These are phyloP conservation scores for Solanum verrucosum DNA, from an alignment of 257 asterid genomes.

Conservation along the genomic window DNA sequence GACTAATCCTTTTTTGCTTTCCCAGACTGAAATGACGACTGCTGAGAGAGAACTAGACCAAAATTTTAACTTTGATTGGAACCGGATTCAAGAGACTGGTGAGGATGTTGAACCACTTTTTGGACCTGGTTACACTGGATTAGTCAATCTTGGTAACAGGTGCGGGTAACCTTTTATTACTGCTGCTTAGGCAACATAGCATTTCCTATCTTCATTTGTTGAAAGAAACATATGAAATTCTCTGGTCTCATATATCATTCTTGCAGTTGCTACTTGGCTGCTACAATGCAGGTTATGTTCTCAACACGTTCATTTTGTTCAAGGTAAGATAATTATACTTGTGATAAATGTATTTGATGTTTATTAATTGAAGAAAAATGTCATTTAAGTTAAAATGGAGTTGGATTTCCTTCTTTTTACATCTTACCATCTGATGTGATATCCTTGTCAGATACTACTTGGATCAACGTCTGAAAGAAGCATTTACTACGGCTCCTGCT, in stretches of 20 bases:
- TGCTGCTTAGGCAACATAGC: not conserved
- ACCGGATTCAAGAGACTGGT: conserved; percentile 97
- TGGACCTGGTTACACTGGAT: conserved; percentile 98
- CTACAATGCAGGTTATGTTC: conserved; percentile 91
- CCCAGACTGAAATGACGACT: conserved; percentile 95
- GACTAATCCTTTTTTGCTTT: conserved; percentile 9
- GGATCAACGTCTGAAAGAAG: conserved; percentile 56
- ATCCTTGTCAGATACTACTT: conserved; percentile 44
- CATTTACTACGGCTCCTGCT: conserved; percentile 75
- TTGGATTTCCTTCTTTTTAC: not conserved
- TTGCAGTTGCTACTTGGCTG: conserved; percentile 96
- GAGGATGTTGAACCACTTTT: conserved; percentile 73
- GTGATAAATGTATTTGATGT: not conserved
- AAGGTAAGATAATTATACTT: conserved; percentile 40
- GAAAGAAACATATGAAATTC: not conserved
- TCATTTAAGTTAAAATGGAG: not conserved
- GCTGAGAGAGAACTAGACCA: conserved; percentile 98
- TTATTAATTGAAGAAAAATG: not conserved
- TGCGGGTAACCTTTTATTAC: conserved; percentile 6
- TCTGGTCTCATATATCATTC: conserved; percentile 9
- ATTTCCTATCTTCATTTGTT: not conserved
- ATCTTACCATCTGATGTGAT: conserved; percentile 5
- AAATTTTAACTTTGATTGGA: conserved; percentile 92
- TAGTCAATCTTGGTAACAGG: conserved; percentile 98
- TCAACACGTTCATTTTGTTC: conserved; percentile 70